These are phyloP conservation scores for Posidonia oceanica DNA, from an alignment of 116 monocot genomes.

Conservation along the genomic window DNA sequence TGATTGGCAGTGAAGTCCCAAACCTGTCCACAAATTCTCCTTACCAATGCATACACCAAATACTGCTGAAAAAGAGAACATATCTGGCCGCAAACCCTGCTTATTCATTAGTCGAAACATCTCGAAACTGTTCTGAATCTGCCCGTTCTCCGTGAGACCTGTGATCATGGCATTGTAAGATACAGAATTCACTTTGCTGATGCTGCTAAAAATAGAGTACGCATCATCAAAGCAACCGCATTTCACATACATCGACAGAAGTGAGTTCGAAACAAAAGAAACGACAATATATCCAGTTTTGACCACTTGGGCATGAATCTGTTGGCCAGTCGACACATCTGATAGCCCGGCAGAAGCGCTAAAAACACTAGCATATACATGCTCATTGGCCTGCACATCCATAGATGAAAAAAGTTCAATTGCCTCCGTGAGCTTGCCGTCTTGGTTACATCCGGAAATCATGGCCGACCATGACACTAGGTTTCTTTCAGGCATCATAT, in stretches of 20 bases:
- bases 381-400: constrained; percentile 41
- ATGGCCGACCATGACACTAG: constrained; percentile 49
- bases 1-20: constrained; percentile 37
- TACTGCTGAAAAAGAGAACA: constrained; percentile 40
- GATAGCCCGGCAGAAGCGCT: constrained; percentile 33
- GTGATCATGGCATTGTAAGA: constrained; percentile 58
- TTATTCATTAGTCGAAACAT: constrained; percentile 34
- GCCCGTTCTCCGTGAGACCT: constrained; percentile 33
- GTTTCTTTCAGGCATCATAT: constrained; percentile 28
- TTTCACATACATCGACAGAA: constrained; percentile 67
- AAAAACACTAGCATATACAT: constrained; percentile 39
- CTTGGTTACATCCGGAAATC: constrained; percentile 37
- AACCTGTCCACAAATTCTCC: constrained; percentile 25
- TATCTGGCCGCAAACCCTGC: constrained; percentile 24
- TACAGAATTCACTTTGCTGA: constrained; percentile 26
- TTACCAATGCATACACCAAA: constrained; percentile 22
- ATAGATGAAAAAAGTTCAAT: constrained; percentile 30
- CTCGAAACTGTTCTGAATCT: constrained; percentile 30
- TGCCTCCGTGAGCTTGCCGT: constrained; percentile 22
- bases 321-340: constrained; percentile 20
- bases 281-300: constrained; percentile 27
- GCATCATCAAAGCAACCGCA: constrained; percentile 34
- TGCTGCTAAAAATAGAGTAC: constrained; percentile 24
- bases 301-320: constrained; percentile 45
- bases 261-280: constrained; percentile 57